Percentiles rank a stretch among this genome's conserved stretches.
Evolutionary conservation across 1,139 yeast genomes (phyloP).

Genomic region (Schizosaccharomyces versatilis): DNA sequence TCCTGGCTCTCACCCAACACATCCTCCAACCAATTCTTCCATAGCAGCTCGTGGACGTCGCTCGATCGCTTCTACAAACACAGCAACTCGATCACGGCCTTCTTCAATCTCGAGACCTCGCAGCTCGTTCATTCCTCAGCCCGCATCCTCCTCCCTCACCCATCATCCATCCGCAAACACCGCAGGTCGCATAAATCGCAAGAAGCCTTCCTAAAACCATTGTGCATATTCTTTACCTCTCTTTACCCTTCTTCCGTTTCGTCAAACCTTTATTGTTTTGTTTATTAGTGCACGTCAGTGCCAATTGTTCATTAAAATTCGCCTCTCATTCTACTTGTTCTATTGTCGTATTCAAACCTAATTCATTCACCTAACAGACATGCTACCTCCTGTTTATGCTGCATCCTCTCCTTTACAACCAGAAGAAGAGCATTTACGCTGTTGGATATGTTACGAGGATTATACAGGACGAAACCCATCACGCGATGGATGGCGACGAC

Average conservation of each 20-base stretch:
- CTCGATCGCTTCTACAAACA: background rate
- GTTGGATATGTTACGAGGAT: constrained; percentile 1
- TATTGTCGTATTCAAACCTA: too few species aligned
- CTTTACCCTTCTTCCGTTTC: background rate
- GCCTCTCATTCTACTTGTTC: too few species aligned
- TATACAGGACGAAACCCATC: background rate
- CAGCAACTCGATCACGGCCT: background rate
- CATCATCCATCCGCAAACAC: background rate
- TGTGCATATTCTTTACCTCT: background rate
- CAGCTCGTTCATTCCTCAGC: background rate
- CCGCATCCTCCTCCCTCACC: background rate
- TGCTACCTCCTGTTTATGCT: too few species aligned
- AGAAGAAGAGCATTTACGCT: background rate
- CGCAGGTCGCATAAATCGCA: background rate
- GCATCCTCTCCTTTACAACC: too few species aligned
- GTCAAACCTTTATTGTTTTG: background rate
- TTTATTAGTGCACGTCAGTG: too few species aligned
- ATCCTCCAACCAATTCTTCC: background rate
- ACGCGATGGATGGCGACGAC: background rate
- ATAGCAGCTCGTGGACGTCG: background rate
- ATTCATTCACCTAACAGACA: too few species aligned
- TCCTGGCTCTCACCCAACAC: background rate
- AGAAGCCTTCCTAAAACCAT: background rate
- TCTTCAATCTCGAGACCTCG: background rate
- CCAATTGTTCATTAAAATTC: too few species aligned